Conservation (phyloP, 2,329 filamentous ascomycete species). For the Fusarium sp. region DNA sequence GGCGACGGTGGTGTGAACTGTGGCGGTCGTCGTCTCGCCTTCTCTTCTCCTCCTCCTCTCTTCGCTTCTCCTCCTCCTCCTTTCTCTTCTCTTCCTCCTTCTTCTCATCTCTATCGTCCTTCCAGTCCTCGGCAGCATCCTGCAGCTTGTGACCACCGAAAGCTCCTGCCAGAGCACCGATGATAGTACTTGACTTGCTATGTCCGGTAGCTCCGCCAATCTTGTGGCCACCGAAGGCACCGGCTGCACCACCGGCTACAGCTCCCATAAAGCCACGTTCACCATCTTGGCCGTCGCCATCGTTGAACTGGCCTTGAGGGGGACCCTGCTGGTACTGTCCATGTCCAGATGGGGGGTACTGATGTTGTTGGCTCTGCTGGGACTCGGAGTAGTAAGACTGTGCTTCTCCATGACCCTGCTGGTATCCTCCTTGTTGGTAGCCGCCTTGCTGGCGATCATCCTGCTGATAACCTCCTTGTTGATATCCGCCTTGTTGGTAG, state of each 20-base stretch:
- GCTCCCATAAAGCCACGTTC: constrained; percentile 58
- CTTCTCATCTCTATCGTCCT: constrained; percentile 55
- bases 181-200: constrained; percentile 52
- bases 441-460: background rate
- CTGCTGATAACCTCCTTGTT: constrained; percentile 7
- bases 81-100: constrained; percentile 37
- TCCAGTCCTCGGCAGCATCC: constrained; percentile 56
- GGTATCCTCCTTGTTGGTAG: constrained; percentile 6
- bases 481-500: constrained; percentile 9
- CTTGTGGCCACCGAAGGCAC: constrained; percentile 57
- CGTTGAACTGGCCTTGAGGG: constrained; percentile 7
- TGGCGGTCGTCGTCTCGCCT: constrained; percentile 25
- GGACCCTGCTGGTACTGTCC: constrained; percentile 10
- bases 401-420: constrained; percentile 21
- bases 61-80: constrained; percentile 48
- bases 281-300: constrained; percentile 49
- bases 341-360: constrained; percentile 24
- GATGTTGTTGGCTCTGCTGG: constrained; percentile 10
- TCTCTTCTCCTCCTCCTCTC: background rate
- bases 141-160: constrained; percentile 58
- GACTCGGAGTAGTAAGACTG: constrained; percentile 27
- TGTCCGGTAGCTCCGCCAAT: constrained; percentile 51
- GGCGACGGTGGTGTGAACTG: constrained; percentile 10
- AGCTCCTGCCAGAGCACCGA: constrained; percentile 57
- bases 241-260: constrained; percentile 56